Percentiles rank a stretch among this genome's conserved stretches.
These are phyloP conservation scores for Myxozyma neotropica DNA, from an alignment of 805 yeast species.

Conservation along the genomic window DNA sequence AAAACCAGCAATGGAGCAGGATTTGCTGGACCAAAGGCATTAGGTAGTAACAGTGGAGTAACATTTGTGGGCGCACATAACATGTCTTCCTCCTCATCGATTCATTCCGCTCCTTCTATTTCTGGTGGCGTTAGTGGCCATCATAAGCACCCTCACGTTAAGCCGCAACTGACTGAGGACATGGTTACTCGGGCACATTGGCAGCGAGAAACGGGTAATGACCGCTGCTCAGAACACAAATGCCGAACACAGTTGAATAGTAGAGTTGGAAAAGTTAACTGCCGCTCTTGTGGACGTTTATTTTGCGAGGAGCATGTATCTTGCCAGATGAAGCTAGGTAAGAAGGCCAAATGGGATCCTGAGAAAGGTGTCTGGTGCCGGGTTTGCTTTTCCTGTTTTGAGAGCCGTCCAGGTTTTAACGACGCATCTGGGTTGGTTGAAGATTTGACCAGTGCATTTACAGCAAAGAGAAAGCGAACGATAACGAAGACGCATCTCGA, in stretches of 20 bases:
- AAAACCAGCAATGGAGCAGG: constrained; percentile 2
- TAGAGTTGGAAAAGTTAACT: constrained; percentile 63
- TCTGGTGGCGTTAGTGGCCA: constrained; percentile 2
- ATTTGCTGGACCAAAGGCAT: constrained; percentile 14
- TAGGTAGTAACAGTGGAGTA: constrained; percentile 4
- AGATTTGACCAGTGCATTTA: constrained; percentile 54
- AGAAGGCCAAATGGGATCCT: constrained; percentile 52
- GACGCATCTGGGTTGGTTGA: constrained; percentile 47
- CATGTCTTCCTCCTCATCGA: constrained; percentile 1
- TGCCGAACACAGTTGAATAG: constrained; percentile 53
- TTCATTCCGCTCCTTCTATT: background rate
- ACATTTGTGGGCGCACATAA: constrained; percentile 24
- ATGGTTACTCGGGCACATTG: constrained; percentile 57
- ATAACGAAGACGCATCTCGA: constrained; percentile 56
- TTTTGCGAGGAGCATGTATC: constrained; percentile 68
- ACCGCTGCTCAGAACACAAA: constrained; percentile 46
- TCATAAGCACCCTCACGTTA: constrained; percentile 9
- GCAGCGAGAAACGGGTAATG: constrained; percentile 53
- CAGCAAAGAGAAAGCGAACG: constrained; percentile 46
- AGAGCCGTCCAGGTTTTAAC: constrained; percentile 55
- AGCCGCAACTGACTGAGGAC: constrained; percentile 38
- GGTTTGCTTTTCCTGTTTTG: constrained; percentile 68
- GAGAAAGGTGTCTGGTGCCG: constrained; percentile 64
- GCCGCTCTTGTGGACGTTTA: constrained; percentile 74
- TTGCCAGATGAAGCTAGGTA: constrained; percentile 54